Percentiles rank a stretch among this genome's conserved stretches.
phyloP scores from a whole-genome alignment of 257 asterid genomes.

The Solanum bulbocastanum region DNA sequence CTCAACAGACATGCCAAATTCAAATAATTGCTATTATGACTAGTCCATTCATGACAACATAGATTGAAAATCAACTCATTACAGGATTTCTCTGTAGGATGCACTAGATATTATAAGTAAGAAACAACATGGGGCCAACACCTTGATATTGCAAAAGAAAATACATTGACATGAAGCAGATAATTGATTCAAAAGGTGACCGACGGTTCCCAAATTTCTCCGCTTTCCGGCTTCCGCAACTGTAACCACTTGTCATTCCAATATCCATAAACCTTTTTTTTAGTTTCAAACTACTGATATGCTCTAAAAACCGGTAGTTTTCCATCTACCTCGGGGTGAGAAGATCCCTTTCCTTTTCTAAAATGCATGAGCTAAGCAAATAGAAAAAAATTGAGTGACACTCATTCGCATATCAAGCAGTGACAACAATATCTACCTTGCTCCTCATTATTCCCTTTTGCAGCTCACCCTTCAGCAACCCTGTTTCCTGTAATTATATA shows the following conservation, averaged over 20 bases:
- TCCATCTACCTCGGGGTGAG: not conserved
- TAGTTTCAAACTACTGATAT: not conserved
- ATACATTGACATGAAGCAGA: not conserved
- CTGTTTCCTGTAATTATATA: conserved; percentile 30
- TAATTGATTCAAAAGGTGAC: not conserved
- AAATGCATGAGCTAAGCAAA: not conserved
- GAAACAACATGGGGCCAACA: not conserved
- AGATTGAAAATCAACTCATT: not conserved
- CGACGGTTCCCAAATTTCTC: not conserved
- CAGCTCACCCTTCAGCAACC: conserved; percentile 30
- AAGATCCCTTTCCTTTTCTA: not conserved
- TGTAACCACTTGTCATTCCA: not conserved
- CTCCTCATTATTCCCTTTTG: conserved; percentile 20
- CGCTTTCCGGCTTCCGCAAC: not conserved
- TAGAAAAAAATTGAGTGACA: not conserved
- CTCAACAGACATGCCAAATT: not conserved
- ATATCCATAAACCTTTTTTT: not conserved
- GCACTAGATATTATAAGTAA: not conserved
- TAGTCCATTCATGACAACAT: not conserved
- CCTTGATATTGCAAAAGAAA: not conserved
- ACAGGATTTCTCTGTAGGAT: not conserved
- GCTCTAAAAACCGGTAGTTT: not conserved
- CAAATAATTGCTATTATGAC: not conserved
- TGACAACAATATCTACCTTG: conserved; percentile 19
- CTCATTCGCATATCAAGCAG: not conserved